A percentile compares a stretch with the other conserved stretches of the same genome.
These are phyloP conservation scores for Aspergillus carlsbadensis DNA, from an alignment of 495 filamentous ascomycete species.

Conservation along the genomic window DNA sequence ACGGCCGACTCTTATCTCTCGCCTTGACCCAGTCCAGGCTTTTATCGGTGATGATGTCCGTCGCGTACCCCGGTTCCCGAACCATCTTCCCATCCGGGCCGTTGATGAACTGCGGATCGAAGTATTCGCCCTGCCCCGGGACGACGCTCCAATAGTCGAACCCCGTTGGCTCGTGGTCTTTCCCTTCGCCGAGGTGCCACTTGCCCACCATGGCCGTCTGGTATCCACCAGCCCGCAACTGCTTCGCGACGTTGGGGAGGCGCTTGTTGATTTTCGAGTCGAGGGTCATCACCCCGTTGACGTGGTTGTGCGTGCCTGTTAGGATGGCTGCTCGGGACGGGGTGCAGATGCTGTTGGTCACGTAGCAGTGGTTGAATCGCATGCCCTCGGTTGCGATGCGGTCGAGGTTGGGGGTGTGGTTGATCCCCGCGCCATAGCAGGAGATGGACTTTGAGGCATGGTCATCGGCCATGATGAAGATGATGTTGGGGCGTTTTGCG, in stretches of 20 bases:
- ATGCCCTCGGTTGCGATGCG: conserved; percentile 42
- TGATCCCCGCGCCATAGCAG: conserved; percentile 42
- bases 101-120: conserved; percentile 39
- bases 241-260: conserved; percentile 43
- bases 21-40: conserved; percentile 34
- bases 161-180: conserved; percentile 37
- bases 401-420: conserved; percentile 44
- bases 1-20: conserved; percentile 25
- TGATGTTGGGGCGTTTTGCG: conserved; percentile 36
- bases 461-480: conserved; percentile 51
- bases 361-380: conserved; percentile 49
- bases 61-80: conserved; percentile 33
- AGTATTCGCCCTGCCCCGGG: conserved; percentile 43
- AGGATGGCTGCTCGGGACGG: conserved; percentile 42
- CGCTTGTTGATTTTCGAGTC: conserved; percentile 42
- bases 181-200: conserved; percentile 45
- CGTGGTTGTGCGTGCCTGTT: conserved; percentile 45
- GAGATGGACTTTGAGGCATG: conserved; percentile 45
- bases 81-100: conserved; percentile 16
- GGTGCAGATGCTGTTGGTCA: conserved; percentile 47
- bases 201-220: conserved; percentile 45
- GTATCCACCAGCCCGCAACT: conserved; percentile 38
- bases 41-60: conserved; percentile 23
- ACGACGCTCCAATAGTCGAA: conserved; percentile 44
- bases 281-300: conserved; percentile 43